Base-by-base conservation (phyloP, 1,139 yeast genomes). In the Candida sp. region DNA sequence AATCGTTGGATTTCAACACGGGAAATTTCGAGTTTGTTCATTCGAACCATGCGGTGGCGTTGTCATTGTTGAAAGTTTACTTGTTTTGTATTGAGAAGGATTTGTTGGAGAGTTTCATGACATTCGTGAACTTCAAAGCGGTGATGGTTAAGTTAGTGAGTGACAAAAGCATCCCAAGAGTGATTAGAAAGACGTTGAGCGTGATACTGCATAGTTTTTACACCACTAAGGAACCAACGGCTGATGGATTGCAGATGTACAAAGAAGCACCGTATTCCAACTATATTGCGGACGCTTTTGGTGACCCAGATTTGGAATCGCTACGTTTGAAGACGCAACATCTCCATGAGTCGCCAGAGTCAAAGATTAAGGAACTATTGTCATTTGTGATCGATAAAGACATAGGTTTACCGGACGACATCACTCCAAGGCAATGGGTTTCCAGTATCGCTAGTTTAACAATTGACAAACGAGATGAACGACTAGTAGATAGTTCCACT, bases 51-150 rank as follows among this genome's bases (percentile, higher is more conserved):
- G 50, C 74, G 0, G 51, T 69, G 1, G 50, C 66, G 27, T 58
- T 63, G 41, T 52, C 67, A 32, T 55, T 73, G n/a, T 47, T 72
- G 7, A 65, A 63, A 34, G 41, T 68, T 1, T 65, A 63, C 46
- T 56, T 54, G 26, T 48, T 68, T 9, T 64, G 70, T 26, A 41
- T 56, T 9, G 58, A 63, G 7, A 62, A 57, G 23, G 61, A 57
- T 2, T 54, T 65, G 3, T 41, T 59, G 2, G 58, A 57, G 22
- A 66, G 58, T 38, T 67, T 65, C 41, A 51, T 61, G 23, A 58
- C 56, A 44, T 52, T 42, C n/a, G 34, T 56, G 22, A 58, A 60
- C 34, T 47, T 59, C 22, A 44, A 47, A 31, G 54, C 35, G 12
- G 46, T 49, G 46, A 42, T 49, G 30, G 27, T 23, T 7, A 50